Evolutionary conservation across 331 rosid genomes (phyloP), one percentile per base, ranked within the genome.

Genomic region (Prunus yedoensis): DNA sequence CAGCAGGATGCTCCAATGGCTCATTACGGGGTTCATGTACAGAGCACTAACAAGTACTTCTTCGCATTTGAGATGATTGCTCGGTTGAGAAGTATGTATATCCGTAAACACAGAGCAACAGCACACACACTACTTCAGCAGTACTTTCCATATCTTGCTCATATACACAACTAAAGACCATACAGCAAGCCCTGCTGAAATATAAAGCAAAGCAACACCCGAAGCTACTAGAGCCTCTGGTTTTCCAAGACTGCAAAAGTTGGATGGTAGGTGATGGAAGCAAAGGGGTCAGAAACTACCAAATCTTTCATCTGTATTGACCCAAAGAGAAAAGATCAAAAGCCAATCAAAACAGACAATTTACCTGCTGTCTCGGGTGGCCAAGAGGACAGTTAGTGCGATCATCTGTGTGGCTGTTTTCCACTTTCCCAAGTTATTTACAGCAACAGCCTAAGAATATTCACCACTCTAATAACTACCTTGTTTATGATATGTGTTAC

Each of bases 381-480:
- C 98, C n/a, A 95, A 89, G 71, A 95, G 99, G 86, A 87, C 81
- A 64, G 98, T 91, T 76, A 92, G 74, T 0, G 99, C 96, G 15
- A 86, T 83, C 99, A 95, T 95, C 83, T 95, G 98, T 28, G 99
- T 78, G 53, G 98, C 97, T 62, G 98, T 95, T 89, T 95, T 95
- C 98, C 97, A 95, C 93, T 95, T 95, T 41, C 98, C 99, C 98
- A 92, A 90, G 89, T 88, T 91, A 91, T 92, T 95, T 81, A 95
- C 98, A 63, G 98, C 99, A 79, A 95, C 98, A 56, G 96, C 99
- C 99, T 95, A 78, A 25, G 51, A 43, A 32, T 51, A 13, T 8
- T 21, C 16, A 61, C 47, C 20, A 62, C 46, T 57, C 20, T 15
- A 46, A 30, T 21, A 54, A 76, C 52, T 74, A 45, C 65, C 75